Conservation (phyloP, 495 filamentous ascomycete genomes). For the Xylaria scruposa region DNA sequence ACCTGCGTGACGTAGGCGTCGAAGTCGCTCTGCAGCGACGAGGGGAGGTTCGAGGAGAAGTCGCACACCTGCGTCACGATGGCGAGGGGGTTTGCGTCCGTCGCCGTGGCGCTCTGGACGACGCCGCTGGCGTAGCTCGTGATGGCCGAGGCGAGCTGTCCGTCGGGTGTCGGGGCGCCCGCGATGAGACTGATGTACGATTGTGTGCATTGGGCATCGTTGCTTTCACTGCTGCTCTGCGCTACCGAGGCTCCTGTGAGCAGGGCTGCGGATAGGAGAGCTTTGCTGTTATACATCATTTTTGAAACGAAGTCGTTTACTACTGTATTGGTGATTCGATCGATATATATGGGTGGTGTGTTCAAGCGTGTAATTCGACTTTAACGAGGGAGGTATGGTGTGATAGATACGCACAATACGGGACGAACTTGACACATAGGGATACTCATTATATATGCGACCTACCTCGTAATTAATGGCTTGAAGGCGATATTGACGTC, state of each 20-base stretch:
- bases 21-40: slow-evolving; percentile 27
- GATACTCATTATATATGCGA: not conserved
- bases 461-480: not conserved
- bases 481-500: not conserved
- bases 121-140: slow-evolving; percentile 16
- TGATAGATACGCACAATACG: not conserved
- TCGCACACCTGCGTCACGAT: slow-evolving; percentile 25
- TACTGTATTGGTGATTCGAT: not conserved
- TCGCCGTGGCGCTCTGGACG: not conserved
- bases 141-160: slow-evolving; percentile 25
- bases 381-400: not conserved
- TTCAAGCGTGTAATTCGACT: not conserved
- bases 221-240: slow-evolving; percentile 4
- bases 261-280: slow-evolving; percentile 10
- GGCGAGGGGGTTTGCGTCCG: not conserved
- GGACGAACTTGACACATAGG: not conserved
- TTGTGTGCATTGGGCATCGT: slow-evolving; percentile 9
- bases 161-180: slow-evolving; percentile 15
- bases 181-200: slow-evolving; percentile 23
- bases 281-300: slow-evolving; percentile 23
- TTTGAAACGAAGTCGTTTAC: not conserved
- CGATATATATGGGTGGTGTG: not conserved
- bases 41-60: slow-evolving; percentile 22
- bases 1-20: slow-evolving; percentile 28
- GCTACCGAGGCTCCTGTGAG: slow-evolving; percentile 10